Evolutionary conservation across 2,329 filamentous ascomycete genomes (phyloP), one percentile per base, ranked within the genome.

Genomic region (Leptographium procerum): DNA sequence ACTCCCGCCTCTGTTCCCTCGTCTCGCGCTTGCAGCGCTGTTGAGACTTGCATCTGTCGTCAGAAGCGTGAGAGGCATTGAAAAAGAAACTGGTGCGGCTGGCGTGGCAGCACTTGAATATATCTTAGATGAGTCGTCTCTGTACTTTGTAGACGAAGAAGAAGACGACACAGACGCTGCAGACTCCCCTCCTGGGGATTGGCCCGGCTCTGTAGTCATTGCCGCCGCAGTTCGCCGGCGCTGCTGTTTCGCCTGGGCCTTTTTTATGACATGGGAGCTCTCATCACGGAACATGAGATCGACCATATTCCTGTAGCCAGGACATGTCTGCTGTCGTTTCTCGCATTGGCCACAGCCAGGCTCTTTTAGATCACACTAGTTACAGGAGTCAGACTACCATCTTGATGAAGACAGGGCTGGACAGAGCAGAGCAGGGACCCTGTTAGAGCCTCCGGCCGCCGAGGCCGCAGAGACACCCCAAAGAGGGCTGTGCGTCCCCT

Each of bases 261-360:
- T 81, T 63, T 76, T 75, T 63, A 78, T 79, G 58, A 82, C 79
- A 65, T 79, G 77, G 34, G 73, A 74, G 62, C 77, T 82, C 66
- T 82, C 77, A 64, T 82, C 77, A 48, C 79, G 75, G 63, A 83
- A 82, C 72, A 82, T 80, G 61, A 82, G 72, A 62, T 82, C 79
- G 47, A 80, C 74, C 54, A 77, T 70, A 61, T 79, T 78, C 50
- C 79, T 71, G 63, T 83, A 83, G 58, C 80, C 80, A 34, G 79
- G 79, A 60, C 80, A 83, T 68, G 68, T 60, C 56, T 77, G 72
- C 59, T 77, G 72, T 48, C 77, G 75, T 65, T 80, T 79, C 55
- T 74, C 72, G 65, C 80, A 83, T 66, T 82, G 80, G 53, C 77
- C 77, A 59, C 80, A 83, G 52, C 74, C 72, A 11, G 76, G 76